Evolutionary conservation across 352 stramenopile genomes (phyloP), one percentile per base, ranked within the genome.

Genomic region (Halophytophthora batemanensis): DNA sequence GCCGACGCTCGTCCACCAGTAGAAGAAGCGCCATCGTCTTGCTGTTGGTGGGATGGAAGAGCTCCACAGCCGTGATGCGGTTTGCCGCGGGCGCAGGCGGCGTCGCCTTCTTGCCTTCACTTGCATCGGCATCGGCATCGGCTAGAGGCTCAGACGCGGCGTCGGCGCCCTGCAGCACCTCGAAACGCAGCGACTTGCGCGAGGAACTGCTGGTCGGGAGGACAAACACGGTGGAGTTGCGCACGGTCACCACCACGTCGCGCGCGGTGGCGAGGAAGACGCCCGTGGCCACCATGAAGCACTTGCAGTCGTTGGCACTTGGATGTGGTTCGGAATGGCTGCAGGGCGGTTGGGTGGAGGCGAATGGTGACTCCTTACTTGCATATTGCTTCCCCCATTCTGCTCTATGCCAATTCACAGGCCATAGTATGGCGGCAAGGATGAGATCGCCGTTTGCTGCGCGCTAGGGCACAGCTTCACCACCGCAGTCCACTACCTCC

Each of bases 1-100:
- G 51, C n/a, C 69, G 77, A 23, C 79, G 76, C 55, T 87, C 79
- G 47, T 87, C 74, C 28, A 87, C 76, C 1, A 90, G 65, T 47
- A 87, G 49, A 17, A 90, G 63, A 34, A 90, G 45, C 14, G 76
- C 70, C 21, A 76, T 46, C 8, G 53, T 23, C 6, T 53, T 22
- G 0, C 31, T 64, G 1, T 40, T 53, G 10, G 57, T 29, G 0
- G 69, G 62, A 13, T 54, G 40, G 50, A 84, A 84, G 50, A 80
- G 46, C 44, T 60, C 34, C 6, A 80, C 23, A 21, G 56, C 61
- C 31, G 74, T 76, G 56, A 84, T 71, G 46, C 71, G 71, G 47
- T 84, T 81, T 34, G 53, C 37, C 31, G 53, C 45, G 25, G 42
- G 37, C 17, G 50, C 35, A 40, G 61, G 57, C 17, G 66, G 45